A percentile compares a stretch with the other conserved stretches of the same genome.
Conservation (phyloP, 495 filamentous ascomycete species). For the Penicillium subrubescens region DNA sequence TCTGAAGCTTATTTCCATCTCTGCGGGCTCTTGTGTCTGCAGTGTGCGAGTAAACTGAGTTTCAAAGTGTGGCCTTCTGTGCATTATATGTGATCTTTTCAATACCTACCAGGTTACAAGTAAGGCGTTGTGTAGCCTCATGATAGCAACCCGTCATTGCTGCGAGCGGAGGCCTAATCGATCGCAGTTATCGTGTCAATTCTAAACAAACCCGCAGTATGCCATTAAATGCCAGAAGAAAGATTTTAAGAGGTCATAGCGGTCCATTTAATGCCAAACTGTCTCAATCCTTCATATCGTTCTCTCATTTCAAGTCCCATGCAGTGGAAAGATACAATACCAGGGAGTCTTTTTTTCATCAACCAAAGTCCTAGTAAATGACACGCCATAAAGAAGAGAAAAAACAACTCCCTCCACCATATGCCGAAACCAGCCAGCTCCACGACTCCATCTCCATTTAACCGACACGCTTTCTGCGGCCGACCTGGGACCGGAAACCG, state of each 20-base stretch:
- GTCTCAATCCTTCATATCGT: slow-evolving; percentile 28
- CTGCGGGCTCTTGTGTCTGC: too few relatives aligned
- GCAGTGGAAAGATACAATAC: slow-evolving; percentile 13
- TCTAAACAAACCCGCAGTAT: neutral
- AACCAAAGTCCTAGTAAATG: slow-evolving; percentile 18
- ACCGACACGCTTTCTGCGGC: slow-evolving; percentile 76
- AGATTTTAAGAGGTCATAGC: slow-evolving; percentile 14
- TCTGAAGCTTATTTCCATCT: too few relatives aligned
- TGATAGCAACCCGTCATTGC: neutral
- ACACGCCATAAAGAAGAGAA: slow-evolving; percentile 29
- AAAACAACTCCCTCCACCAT: slow-evolving; percentile 21
- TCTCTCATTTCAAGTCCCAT: slow-evolving; percentile 22
- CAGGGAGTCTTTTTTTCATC: slow-evolving; percentile 15
- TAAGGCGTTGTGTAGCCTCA: neutral
- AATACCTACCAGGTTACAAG: too few relatives aligned
- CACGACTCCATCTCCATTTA: slow-evolving; percentile 27
- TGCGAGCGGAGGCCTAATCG: neutral
- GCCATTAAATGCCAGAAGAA: neutral
- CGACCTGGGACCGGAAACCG: slow-evolving; percentile 97
- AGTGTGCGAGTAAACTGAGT: too few relatives aligned
- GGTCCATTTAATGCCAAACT: slow-evolving; percentile 30
- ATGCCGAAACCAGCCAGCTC: slow-evolving; percentile 16
- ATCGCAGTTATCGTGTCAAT: neutral
- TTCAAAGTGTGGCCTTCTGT: neutral
- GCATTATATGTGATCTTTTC: neutral